A percentile compares a stretch with the other conserved stretches of the same genome.
These are phyloP conservation scores for Macrolepiota dolichaula DNA, from an alignment of 768 basidiomycete genomes.

Conservation along the genomic window DNA sequence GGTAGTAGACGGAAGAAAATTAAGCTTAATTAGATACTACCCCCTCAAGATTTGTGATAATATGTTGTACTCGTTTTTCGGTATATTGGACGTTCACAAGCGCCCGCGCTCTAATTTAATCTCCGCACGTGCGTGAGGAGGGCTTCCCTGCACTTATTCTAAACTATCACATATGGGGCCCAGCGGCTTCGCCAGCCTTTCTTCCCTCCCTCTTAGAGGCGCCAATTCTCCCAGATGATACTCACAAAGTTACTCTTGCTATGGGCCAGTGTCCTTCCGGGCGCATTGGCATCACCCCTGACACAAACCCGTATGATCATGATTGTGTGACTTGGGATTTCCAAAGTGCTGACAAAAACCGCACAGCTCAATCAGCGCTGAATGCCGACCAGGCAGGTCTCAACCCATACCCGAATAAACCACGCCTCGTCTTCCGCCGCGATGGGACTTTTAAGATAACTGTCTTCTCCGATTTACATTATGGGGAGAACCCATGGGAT, in stretches of 20 bases:
- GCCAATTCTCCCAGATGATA: background rate
- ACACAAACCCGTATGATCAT: background rate
- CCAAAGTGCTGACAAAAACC: background rate
- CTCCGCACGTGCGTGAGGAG: background rate
- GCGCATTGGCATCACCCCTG: background rate
- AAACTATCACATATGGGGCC: background rate
- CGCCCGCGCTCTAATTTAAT: background rate
- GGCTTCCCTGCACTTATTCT: background rate
- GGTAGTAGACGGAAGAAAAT: background rate
- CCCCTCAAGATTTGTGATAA: background rate
- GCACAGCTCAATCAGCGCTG: background rate
- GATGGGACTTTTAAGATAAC: slow-evolving; percentile 71
- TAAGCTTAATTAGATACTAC: background rate
- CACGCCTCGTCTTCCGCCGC: slow-evolving; percentile 48
- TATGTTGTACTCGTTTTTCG: background rate
- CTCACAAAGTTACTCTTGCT: background rate
- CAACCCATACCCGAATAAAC: slow-evolving; percentile 36
- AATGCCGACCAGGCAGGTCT: slow-evolving; percentile 6
- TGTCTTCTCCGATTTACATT: slow-evolving; percentile 74
- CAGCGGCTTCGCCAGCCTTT: background rate
- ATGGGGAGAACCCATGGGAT: slow-evolving; percentile 73
- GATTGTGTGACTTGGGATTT: background rate
- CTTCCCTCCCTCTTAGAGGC: background rate
- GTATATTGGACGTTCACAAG: no score
- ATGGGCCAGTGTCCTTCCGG: background rate